Evolutionary conservation across 129 eudicot genomes (phyloP).

Genomic region (Pseudognaphalium luteoalbum): DNA sequence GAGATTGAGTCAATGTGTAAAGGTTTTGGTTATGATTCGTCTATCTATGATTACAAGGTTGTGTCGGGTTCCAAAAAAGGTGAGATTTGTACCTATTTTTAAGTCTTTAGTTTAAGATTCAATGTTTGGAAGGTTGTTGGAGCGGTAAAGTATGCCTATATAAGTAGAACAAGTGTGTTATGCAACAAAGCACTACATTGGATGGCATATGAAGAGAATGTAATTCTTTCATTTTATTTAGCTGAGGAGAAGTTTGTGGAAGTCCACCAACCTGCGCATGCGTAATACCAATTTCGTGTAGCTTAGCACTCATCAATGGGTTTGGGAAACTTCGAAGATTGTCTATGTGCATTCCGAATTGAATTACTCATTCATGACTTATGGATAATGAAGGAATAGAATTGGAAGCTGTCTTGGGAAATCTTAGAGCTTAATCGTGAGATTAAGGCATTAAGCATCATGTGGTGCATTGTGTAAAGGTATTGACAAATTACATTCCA

Average conservation of each 20-base stretch:
- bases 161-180: conserved; percentile 5
- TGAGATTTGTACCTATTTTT: not conserved
- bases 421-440: not conserved
- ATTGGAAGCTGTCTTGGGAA: conserved; percentile 25
- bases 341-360: conserved; percentile 8
- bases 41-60: not conserved
- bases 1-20: not conserved
- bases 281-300: not conserved
- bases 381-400: conserved; percentile 28
- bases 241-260: not conserved
- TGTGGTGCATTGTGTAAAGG: not conserved
- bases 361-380: not conserved
- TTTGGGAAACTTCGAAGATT: conserved; percentile 17
- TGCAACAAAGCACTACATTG: conserved; percentile 32
- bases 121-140: conserved; percentile 26
- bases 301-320: not conserved
- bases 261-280: conserved; percentile 12
- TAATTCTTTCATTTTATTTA: conserved; percentile 23
- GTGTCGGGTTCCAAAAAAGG: not conserved
- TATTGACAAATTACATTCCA: too few species aligned
- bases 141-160: not conserved
- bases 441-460: not conserved
- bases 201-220: not conserved
- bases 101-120: conserved; percentile 25
- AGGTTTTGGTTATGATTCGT: not conserved